Conservation (phyloP, 495 filamentous ascomycete genomes). For the Cenococcum geophilum region DNA sequence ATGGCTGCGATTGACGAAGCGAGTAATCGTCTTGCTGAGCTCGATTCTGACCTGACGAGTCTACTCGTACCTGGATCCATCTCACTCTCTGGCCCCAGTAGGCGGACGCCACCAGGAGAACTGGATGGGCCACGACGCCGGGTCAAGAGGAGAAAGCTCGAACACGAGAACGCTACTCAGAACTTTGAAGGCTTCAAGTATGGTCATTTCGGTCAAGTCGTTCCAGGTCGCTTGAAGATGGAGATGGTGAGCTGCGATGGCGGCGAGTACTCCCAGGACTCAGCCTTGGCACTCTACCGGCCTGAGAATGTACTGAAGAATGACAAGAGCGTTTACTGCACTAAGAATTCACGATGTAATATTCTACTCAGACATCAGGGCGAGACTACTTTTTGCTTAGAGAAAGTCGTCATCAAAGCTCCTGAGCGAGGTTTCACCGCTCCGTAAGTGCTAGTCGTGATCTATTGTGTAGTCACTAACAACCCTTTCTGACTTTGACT, state of each 20-base stretch:
- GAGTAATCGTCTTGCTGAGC: neutral
- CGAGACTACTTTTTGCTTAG: constrained; percentile 68
- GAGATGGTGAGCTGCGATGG: constrained; percentile 86
- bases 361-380: constrained; percentile 75
- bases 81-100: neutral
- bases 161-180: constrained; percentile 51
- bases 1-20: constrained; percentile 1
- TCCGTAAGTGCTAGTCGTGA: constrained; percentile 56
- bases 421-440: constrained; percentile 74
- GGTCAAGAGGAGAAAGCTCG: constrained; percentile 69
- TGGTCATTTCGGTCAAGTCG: constrained; percentile 75
- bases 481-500: constrained; percentile 23
- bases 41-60: constrained; percentile 5
- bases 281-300: constrained; percentile 42
- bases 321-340: constrained; percentile 82
- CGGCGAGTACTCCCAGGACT: constrained; percentile 61
- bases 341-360: constrained; percentile 75
- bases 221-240: constrained; percentile 72
- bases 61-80: neutral
- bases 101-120: constrained; percentile 5
- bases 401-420: constrained; percentile 82
- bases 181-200: constrained; percentile 61
- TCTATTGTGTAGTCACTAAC: constrained; percentile 1
- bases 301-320: constrained; percentile 78
- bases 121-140: constrained; percentile 9